Evolutionary conservation across 306 rosid genomes (phyloP), one percentile per base, ranked within the genome.

Genomic region (Fagus crenata): DNA sequence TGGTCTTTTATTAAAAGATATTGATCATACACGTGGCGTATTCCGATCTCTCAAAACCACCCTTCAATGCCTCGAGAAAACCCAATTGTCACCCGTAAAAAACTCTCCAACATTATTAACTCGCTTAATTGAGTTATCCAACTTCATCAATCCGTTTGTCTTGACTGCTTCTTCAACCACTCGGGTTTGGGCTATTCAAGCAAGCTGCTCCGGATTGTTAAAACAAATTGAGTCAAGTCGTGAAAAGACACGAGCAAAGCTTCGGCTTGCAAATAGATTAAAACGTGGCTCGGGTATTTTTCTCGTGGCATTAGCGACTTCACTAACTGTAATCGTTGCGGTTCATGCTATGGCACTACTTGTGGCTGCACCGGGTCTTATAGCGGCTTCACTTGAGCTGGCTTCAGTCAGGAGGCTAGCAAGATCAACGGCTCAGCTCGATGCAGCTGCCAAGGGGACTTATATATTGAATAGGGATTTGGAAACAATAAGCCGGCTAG

Each of bases 391-490:
- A 0, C 13, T 80, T 17, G 78, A 89, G 75, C 13, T 81, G 61
- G 76, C 78, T 8, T 86, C 83, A 0, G 36, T 83, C 1, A 84
- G 60, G 42, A 84, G 77, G 79, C 22, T 89, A 9, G 75, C 74
- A 6, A 78, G 31, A 61, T 72, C 15, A 8, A 60, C 9, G 1
- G 76, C 90, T 75, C 93, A 75, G 3, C 89, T 93, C 0, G 90
- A 93, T 1, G 83, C 91, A 1, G 91, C 98, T 1, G 86, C 93
- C 0, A 93, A 93, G 71, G 98, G 97, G 9, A 84, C 76, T 2
- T 93, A 90, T 53, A 93, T 86, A 69, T 65, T 93, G 75, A 90
- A 74, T 40, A 88, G 89, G 53, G 97, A 93, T 17, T 72, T 93
- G 46, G 93, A 91, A 72, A 93, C 87, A 0, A 85, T 88, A 6